phyloP scores from a whole-genome alignment of 345 rosid genomes.

The Gossypium australe region DNA sequence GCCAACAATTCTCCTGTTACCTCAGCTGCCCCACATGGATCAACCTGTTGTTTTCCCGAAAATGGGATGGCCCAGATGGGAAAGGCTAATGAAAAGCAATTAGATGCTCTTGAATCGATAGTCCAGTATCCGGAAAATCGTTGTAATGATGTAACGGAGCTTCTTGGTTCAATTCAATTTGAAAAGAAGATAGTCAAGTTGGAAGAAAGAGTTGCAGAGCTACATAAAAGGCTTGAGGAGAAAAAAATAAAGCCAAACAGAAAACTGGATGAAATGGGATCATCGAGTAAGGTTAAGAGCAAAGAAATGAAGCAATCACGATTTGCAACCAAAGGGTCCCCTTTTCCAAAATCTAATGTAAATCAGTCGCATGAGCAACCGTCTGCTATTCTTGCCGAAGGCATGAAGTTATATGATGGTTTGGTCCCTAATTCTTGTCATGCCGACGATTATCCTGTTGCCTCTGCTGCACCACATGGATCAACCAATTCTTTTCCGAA shows the following conservation, averaged over 20 bases:
- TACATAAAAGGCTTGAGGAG: slow-evolving; percentile 30
- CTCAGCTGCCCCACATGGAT: slow-evolving; percentile 31
- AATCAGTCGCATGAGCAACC: slow-evolving; percentile 35
- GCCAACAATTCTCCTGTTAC: slow-evolving; percentile 34
- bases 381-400: slow-evolving; percentile 23
- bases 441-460: slow-evolving; percentile 32
- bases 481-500: slow-evolving; percentile 37
- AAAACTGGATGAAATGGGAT: slow-evolving; percentile 35
- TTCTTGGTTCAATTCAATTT: slow-evolving; percentile 50
- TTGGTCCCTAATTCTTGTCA: slow-evolving; percentile 28
- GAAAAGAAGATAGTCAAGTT: slow-evolving; percentile 42
- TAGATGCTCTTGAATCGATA: slow-evolving; percentile 32
- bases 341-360: slow-evolving; percentile 25
- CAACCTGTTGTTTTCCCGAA: slow-evolving; percentile 37
- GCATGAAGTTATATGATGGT: not conserved
- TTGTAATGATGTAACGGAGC: slow-evolving; percentile 33
- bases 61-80: slow-evolving; percentile 14
- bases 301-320: slow-evolving; percentile 48
- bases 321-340: slow-evolving; percentile 29
- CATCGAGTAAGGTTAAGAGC: slow-evolving; percentile 24
- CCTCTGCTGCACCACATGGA: slow-evolving; percentile 32
- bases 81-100: slow-evolving; percentile 22
- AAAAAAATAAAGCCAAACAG: slow-evolving; percentile 31
- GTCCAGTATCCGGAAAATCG: slow-evolving; percentile 48
- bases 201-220: slow-evolving; percentile 46